Percentiles rank a stretch among this genome's conserved stretches.
Evolutionary conservation across 2,329 filamentous ascomycete species (phyloP).

Genomic region (Hawksworthiomyces lignivorus): DNA sequence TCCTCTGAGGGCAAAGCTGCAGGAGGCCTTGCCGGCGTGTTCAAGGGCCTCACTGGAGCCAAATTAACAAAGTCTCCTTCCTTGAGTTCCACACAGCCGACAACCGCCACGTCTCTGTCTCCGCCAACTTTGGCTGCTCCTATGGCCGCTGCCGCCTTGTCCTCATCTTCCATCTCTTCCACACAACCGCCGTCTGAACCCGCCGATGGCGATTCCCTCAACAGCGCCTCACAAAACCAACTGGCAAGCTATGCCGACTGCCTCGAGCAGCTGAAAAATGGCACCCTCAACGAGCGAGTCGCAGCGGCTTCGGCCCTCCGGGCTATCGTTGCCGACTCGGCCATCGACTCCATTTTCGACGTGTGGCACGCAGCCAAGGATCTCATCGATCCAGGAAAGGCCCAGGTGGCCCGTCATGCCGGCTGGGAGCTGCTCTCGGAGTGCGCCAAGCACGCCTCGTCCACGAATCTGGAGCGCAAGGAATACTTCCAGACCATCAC

Average conservation of each 20-base stretch:
- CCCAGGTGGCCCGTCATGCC: constrained; percentile 45
- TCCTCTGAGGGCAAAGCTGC: constrained; percentile 47
- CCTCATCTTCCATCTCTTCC: constrained; percentile 23
- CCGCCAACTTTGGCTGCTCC: constrained; percentile 3
- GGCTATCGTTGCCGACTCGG: constrained; percentile 49
- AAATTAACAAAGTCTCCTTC: constrained; percentile 41
- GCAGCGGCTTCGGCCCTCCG: constrained; percentile 51
- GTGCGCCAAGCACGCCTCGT: constrained; percentile 54
- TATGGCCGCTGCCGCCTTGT: constrained; percentile 27
- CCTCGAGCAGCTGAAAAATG: constrained; percentile 47
- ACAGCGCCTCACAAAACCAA: constrained; percentile 31
- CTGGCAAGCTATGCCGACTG: constrained; percentile 46
- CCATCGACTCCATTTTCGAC: constrained; percentile 49
- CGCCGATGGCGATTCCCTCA: constrained; percentile 36
- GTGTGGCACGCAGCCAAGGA: constrained; percentile 63
- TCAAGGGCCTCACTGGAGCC: constrained; percentile 52
- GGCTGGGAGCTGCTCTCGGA: constrained; percentile 60
- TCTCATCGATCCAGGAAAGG: constrained; percentile 50
- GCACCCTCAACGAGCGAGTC: constrained; percentile 44
- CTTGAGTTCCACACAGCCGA: neutral
- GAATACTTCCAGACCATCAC: constrained; percentile 59
- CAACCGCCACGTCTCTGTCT: neutral
- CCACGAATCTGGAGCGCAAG: constrained; percentile 58
- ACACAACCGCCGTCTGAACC: constrained; percentile 20
- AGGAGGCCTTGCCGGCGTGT: constrained; percentile 54